phyloP scores from a whole-genome alignment of 139 green algal species.

The Coccomyxa sp. region DNA sequence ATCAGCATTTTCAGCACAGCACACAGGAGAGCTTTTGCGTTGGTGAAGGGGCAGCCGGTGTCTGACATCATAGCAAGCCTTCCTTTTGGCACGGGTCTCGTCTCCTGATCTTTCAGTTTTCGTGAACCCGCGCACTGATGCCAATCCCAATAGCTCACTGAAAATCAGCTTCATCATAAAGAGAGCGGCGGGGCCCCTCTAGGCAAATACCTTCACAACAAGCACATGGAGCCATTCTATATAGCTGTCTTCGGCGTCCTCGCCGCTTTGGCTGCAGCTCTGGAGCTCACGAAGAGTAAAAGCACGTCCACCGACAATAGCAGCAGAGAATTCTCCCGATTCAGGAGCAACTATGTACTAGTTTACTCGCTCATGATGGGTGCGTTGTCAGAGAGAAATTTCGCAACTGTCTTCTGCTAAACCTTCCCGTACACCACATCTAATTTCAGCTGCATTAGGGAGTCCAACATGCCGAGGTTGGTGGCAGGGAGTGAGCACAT shows the following conservation, averaged over 20 bases:
- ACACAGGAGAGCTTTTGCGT: too few relatives aligned
- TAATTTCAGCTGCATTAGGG: background rate
- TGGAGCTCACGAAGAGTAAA: conserved; percentile 41
- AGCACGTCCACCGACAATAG: background rate
- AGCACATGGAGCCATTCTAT: conserved; percentile 52
- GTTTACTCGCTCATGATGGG: conserved; percentile 97
- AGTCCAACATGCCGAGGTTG: background rate
- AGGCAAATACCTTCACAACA: too few relatives aligned
- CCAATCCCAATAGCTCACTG: too few relatives aligned
- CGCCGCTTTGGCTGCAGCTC: conserved; percentile 26
- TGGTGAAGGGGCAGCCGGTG: too few relatives aligned
- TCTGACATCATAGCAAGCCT: too few relatives aligned
- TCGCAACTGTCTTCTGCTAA: background rate
- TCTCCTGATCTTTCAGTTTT: too few relatives aligned
- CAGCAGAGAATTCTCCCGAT: conserved; percentile 61
- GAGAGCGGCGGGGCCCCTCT: too few relatives aligned
- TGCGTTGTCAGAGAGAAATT: conserved; percentile 21
- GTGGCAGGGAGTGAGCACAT: background rate
- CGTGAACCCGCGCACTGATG: too few relatives aligned
- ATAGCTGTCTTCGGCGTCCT: conserved; percentile 30
- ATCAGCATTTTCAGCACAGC: too few relatives aligned
- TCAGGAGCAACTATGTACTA: conserved; percentile 91
- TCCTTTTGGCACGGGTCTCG: too few relatives aligned
- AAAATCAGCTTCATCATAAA: too few relatives aligned
- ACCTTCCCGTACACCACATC: background rate